phyloP scores from a whole-genome alignment of 768 basidiomycete species.

The Boletus reticulatus region DNA sequence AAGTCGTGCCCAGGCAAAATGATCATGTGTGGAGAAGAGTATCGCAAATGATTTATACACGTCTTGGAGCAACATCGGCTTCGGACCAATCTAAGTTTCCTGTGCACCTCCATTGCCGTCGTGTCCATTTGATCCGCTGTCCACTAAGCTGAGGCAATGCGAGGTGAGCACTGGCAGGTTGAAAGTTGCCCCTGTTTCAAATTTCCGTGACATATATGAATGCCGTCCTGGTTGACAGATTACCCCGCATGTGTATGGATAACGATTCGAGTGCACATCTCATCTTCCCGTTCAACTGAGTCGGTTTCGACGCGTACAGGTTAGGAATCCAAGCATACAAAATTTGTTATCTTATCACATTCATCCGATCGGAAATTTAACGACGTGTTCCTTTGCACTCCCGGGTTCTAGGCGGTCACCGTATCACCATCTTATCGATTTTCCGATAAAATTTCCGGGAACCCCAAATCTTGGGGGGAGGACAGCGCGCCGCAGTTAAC shows the following conservation, averaged over 20 bases:
- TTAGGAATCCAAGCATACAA: background rate
- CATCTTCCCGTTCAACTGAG: background rate
- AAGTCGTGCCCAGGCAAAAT: no score
- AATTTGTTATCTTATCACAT: background rate
- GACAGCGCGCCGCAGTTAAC: background rate
- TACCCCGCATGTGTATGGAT: background rate
- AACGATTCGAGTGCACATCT: background rate
- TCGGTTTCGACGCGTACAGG: background rate
- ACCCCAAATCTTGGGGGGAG: background rate
- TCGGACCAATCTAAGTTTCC: no score
- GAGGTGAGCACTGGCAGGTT: no score
- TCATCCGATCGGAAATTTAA: constrained; percentile 8
- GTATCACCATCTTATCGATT: background rate
- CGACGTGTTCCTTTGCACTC: background rate
- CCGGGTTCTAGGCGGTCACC: background rate
- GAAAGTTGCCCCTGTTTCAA: no score
- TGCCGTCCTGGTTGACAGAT: background rate
- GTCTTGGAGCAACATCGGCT: no score
- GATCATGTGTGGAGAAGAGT: no score
- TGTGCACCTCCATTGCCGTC: no score
- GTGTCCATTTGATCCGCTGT: no score
- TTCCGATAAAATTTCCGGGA: background rate
- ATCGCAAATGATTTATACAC: no score
- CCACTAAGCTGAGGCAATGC: no score
- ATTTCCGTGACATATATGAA: background rate